Conservation (phyloP, 2,329 filamentous ascomycete genomes). For the Colletotrichum sp. region DNA sequence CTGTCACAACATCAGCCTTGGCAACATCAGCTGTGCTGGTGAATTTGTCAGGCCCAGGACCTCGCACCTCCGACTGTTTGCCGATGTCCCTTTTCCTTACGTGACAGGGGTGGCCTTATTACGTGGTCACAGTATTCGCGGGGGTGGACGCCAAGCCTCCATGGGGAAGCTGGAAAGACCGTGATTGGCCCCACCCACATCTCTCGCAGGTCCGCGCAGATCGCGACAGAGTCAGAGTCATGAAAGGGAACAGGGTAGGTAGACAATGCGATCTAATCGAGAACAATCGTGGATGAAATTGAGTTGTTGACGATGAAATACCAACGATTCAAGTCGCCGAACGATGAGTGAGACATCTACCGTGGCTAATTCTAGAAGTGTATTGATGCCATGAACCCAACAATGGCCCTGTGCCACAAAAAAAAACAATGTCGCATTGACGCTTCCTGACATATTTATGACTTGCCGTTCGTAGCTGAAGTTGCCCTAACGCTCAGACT, state of each 20-base stretch:
- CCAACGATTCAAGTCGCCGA: background rate
- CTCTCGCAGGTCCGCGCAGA: background rate
- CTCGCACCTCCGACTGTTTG: background rate
- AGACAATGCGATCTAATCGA: background rate
- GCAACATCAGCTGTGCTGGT: background rate
- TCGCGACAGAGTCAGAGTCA: background rate
- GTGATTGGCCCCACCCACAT: background rate
- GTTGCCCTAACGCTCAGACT: constrained; percentile 20
- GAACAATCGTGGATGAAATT: background rate
- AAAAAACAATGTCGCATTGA: background rate
- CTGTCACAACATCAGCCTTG: background rate
- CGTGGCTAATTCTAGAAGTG: background rate
- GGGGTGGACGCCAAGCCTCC: background rate
- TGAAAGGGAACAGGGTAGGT: background rate
- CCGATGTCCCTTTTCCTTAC: background rate
- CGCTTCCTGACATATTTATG: background rate
- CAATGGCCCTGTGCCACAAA: background rate
- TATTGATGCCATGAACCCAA: background rate
- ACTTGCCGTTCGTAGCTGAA: background rate
- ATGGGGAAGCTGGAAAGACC: background rate
- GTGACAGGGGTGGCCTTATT: background rate
- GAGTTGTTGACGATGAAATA: background rate
- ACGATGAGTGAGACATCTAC: background rate
- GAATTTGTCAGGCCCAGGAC: background rate
- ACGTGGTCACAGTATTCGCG: background rate